A percentile compares a stretch with the other conserved stretches of the same genome.
These are phyloP conservation scores for Amaranthus tricolor DNA, from an alignment of 179 eudicot genomes.

Conservation along the genomic window DNA sequence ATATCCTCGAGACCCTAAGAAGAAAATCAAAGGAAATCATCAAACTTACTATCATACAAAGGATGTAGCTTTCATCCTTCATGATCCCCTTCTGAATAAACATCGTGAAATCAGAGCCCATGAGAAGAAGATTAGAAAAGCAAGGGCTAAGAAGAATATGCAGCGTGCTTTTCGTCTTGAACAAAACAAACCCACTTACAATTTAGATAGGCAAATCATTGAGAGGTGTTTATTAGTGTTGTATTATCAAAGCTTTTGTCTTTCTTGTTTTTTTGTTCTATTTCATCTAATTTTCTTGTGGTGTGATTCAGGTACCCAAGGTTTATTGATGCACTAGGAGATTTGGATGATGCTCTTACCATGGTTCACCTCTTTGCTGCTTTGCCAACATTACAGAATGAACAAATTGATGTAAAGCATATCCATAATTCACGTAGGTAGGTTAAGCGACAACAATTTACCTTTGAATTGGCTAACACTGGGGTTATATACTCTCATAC, in stretches of 20 bases:
- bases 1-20: conserved; percentile 90
- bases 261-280: background rate
- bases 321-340: conserved; percentile 85
- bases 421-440: conserved; percentile 89
- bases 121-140: conserved; percentile 72
- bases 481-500: background rate
- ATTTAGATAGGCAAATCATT: conserved; percentile 63
- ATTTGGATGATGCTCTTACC: conserved; percentile 82
- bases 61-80: conserved; percentile 70
- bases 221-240: conserved; percentile 54
- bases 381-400: conserved; percentile 73
- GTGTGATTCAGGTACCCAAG: conserved; percentile 65
- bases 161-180: conserved; percentile 68
- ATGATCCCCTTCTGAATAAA: conserved; percentile 74
- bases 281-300: conserved; percentile 1
- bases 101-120: conserved; percentile 69
- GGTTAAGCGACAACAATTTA: conserved; percentile 3
- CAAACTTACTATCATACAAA: conserved; percentile 91
- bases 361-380: conserved; percentile 96
- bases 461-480: background rate
- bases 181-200: conserved; percentile 57
- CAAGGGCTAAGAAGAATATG: conserved; percentile 68
- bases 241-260: background rate
- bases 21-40: conserved; percentile 92
- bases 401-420: conserved; percentile 64